These are phyloP conservation scores for Dryas drummondii DNA, from an alignment of 306 rosid genomes.

Conservation along the genomic window DNA sequence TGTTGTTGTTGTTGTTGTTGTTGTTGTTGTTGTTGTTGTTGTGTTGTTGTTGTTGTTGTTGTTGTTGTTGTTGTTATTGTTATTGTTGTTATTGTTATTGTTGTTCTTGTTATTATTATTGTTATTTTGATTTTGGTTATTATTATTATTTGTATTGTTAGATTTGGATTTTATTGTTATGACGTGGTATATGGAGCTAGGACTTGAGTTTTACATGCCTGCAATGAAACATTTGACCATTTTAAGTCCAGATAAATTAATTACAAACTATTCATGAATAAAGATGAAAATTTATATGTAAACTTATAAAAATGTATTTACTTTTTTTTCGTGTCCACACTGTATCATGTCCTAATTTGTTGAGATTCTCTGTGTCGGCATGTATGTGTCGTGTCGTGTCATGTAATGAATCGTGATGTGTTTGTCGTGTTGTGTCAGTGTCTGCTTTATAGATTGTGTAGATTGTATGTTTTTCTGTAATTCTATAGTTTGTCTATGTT, in stretches of 20 bases:
- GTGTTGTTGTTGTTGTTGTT: too few relatives aligned
- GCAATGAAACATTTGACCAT: not conserved
- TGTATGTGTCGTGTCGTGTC: too few relatives aligned
- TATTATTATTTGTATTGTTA: not conserved
- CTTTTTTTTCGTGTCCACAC: not conserved
- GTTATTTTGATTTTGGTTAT: not conserved
- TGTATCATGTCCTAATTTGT: not conserved
- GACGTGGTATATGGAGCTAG: not conserved
- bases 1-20: not conserved
- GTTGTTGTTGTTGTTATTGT: too few relatives aligned
- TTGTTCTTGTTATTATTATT: not conserved
- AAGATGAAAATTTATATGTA: not conserved
- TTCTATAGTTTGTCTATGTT: not conserved
- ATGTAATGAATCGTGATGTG: not conserved
- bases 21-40: not conserved
- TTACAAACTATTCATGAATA: not conserved
- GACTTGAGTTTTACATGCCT: not conserved
- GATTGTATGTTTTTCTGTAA: not conserved
- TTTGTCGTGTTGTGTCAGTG: not conserved
- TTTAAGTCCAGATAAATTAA: not conserved
- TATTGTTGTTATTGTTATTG: too few relatives aligned
- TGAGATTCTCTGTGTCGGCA: not conserved
- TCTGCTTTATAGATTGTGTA: not conserved
- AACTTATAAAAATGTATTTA: not conserved
- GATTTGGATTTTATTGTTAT: not conserved